A percentile compares a stretch with the other conserved stretches of the same genome.
These are phyloP conservation scores for Cystofilobasidium capitatum DNA, from an alignment of 768 basidiomycete species.

Conservation along the genomic window DNA sequence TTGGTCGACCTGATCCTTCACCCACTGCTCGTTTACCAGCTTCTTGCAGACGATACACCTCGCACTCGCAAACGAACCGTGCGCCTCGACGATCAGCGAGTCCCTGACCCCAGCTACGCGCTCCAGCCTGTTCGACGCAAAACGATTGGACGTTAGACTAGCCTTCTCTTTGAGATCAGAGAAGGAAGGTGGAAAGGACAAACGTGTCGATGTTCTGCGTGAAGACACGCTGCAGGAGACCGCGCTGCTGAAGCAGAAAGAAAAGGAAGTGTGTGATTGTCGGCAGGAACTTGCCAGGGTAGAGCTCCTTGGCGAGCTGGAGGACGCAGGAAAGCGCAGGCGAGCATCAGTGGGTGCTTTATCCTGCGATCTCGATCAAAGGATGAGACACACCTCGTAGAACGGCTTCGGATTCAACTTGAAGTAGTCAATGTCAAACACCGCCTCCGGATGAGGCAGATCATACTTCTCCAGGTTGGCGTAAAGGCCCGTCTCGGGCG, in stretches of 20 bases:
- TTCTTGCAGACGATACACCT: slow-evolving; percentile 62
- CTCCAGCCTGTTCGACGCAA: slow-evolving; percentile 50
- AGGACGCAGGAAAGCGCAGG: slow-evolving; percentile 45
- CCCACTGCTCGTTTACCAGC: slow-evolving; percentile 55
- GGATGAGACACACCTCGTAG: slow-evolving; percentile 17
- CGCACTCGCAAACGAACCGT: slow-evolving; percentile 86
- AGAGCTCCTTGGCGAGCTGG: slow-evolving; percentile 84
- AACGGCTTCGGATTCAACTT: slow-evolving; percentile 63
- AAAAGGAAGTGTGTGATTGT: slow-evolving; percentile 86
- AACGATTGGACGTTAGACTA: too few relatives aligned
- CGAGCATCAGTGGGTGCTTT: too few relatives aligned
- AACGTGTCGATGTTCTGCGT: slow-evolving; percentile 37
- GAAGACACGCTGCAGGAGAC: slow-evolving; percentile 49
- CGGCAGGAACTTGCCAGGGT: slow-evolving; percentile 69
- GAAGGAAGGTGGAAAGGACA: neutral
- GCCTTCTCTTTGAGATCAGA: neutral
- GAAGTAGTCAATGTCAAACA: slow-evolving; percentile 69
- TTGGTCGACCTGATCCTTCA: slow-evolving; percentile 54
- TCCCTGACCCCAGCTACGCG: slow-evolving; percentile 66
- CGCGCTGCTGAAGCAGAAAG: slow-evolving; percentile 59
- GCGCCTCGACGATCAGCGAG: slow-evolving; percentile 78
- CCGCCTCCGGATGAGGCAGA: slow-evolving; percentile 64
- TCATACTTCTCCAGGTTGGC: slow-evolving; percentile 41
- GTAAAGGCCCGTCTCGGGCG: slow-evolving; percentile 63
- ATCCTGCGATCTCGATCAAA: neutral